Conservation (phyloP, 148 eudicot species). For the Fagopyrum homotropicum region DNA sequence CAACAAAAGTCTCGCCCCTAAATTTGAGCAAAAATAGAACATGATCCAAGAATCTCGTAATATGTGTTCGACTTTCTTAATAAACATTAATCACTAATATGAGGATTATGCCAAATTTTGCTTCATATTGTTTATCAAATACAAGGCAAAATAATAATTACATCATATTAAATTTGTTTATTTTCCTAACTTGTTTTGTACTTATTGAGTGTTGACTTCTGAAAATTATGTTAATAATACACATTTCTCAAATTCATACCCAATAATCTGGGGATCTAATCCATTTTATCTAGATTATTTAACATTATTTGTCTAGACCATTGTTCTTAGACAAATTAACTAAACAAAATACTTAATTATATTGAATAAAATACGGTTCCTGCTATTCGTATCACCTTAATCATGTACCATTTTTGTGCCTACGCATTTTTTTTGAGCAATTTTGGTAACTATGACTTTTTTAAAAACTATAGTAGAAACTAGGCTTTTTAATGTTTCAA, state of each 20-base stretch:
- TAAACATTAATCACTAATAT: not conserved
- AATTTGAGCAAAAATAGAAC: conserved; percentile 12
- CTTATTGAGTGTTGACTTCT: not conserved
- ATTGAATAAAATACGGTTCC: too few species aligned
- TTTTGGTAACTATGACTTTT: too few species aligned
- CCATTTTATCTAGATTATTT: not conserved
- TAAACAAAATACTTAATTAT: too few species aligned
- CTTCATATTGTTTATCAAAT: not conserved
- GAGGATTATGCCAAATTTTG: conserved; percentile 2
- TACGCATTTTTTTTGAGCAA: too few species aligned
- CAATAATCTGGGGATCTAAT: not conserved
- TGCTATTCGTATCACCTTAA: too few species aligned
- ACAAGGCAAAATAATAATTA: not conserved
- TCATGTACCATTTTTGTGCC: too few species aligned
- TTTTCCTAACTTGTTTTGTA: not conserved
- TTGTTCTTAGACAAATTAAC: not conserved
- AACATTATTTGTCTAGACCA: not conserved
- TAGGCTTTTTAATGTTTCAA: too few species aligned
- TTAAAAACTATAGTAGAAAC: too few species aligned
- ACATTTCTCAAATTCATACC: not conserved
- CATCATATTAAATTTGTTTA: conserved; percentile 1
- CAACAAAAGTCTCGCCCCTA: conserved; percentile 4
- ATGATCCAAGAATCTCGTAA: conserved; percentile 16
- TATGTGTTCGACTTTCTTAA: not conserved
- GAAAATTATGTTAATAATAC: not conserved